Conservation (phyloP, 2,329 filamentous ascomycete species). For the Aspergillus melleus region DNA sequence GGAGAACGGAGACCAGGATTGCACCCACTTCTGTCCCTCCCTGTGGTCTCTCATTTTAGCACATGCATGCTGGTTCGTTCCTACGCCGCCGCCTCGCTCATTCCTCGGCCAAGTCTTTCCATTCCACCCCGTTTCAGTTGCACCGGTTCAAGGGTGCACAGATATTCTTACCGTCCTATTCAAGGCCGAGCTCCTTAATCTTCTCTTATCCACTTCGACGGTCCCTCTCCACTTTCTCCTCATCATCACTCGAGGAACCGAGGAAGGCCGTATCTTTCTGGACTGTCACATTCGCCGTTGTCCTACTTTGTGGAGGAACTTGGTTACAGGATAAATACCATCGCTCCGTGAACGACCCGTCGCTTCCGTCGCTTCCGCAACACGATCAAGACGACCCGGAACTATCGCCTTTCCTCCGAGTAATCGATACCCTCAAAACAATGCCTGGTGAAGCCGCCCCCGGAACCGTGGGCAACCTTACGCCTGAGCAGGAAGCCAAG, state of each 20-base stretch:
- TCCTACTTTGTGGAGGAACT: conserved; percentile 36
- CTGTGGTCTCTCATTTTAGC: conserved; percentile 18
- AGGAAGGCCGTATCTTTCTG: conserved; percentile 40
- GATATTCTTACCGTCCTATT: conserved; percentile 19
- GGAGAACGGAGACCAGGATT: neutral
- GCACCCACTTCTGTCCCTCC: conserved; percentile 3
- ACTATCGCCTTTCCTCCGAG: conserved; percentile 29
- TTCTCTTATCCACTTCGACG: conserved; percentile 25
- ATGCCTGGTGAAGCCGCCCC: conserved; percentile 34
- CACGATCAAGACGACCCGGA: conserved; percentile 14
- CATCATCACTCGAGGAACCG: conserved; percentile 23
- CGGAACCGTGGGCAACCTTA: conserved; percentile 82
- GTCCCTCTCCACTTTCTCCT: conserved; percentile 27
- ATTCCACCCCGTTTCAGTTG: conserved; percentile 16
- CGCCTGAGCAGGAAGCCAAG: conserved; percentile 84
- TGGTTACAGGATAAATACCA: conserved; percentile 36
- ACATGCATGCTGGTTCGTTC: conserved; percentile 36
- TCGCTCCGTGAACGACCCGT: conserved; percentile 13
- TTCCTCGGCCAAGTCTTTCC: conserved; percentile 31
- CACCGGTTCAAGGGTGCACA: conserved; percentile 20
- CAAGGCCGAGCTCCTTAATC: conserved; percentile 21
- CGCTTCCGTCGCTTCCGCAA: conserved; percentile 6
- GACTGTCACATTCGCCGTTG: conserved; percentile 35
- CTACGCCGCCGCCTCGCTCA: conserved; percentile 32
- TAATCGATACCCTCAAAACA: conserved; percentile 38